Conservation (phyloP, 768 basidiomycete genomes). For the Lactarius hengduanensis region DNA sequence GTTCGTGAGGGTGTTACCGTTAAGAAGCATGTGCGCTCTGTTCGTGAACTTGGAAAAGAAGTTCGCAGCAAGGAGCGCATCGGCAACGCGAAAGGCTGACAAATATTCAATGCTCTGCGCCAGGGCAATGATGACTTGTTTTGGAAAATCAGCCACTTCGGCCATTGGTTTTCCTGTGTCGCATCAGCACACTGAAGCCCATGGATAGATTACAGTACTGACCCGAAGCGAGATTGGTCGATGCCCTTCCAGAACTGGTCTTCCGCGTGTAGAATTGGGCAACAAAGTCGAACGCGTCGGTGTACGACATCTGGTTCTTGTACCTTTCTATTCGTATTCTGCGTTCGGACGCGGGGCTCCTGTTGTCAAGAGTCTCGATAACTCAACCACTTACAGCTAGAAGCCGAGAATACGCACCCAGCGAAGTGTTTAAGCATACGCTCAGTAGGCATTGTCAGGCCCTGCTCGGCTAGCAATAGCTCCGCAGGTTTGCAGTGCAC, state of each 20-base stretch:
- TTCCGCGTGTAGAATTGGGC: conserved; percentile 65
- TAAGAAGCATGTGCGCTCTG: conserved; percentile 81
- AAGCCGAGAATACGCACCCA: conserved; percentile 43
- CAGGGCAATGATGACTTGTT: conserved; percentile 66
- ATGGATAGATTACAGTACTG: conserved; percentile 22
- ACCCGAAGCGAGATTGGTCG: conserved; percentile 49
- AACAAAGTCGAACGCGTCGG: conserved; percentile 66
- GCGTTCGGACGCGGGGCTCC: conserved; percentile 32
- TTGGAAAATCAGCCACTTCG: conserved; percentile 62
- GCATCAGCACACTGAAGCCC: conserved; percentile 9
- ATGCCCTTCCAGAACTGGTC: conserved; percentile 39
- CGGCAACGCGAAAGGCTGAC: conserved; percentile 70
- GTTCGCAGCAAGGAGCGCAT: conserved; percentile 70
- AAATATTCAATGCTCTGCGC: conserved; percentile 74
- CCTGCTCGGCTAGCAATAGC: conserved; percentile 60
- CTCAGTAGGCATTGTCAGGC: conserved; percentile 65
- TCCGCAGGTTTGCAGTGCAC: conserved; percentile 84
- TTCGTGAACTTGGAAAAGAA: conserved; percentile 81
- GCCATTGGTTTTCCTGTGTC: conserved; percentile 59
- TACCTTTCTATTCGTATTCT: conserved; percentile 66
- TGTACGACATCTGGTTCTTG: conserved; percentile 52
- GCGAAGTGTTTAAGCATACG: conserved; percentile 73
- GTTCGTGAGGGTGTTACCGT: conserved; percentile 84
- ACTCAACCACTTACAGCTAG: neutral
- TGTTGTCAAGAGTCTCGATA: conserved; percentile 18